phyloP scores from a whole-genome alignment of 805 yeast species.

The Candida namnaoensis region DNA sequence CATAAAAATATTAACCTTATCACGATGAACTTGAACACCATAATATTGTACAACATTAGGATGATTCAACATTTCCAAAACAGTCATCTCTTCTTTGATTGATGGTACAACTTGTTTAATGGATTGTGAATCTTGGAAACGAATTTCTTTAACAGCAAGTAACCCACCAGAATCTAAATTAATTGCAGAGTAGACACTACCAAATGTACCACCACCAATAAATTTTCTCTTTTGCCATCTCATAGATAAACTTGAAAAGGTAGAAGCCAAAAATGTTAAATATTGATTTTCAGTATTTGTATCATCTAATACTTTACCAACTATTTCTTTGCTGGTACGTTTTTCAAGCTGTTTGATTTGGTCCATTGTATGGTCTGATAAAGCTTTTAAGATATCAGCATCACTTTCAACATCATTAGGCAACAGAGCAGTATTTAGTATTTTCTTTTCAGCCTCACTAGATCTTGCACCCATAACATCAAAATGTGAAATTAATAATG shows the following conservation, averaged over 20 bases:
- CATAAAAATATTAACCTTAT: conserved; percentile 92
- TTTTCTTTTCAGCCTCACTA: conserved; percentile 45
- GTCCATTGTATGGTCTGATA: conserved; percentile 60
- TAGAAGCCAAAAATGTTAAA: conserved; percentile 77
- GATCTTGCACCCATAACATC: conserved; percentile 98
- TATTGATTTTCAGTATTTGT: conserved; percentile 82
- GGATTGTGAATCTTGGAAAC: conserved; percentile 81
- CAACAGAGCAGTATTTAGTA: conserved; percentile 26
- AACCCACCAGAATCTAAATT: conserved; percentile 93
- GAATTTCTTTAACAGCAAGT: conserved; percentile 94
- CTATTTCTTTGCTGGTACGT: conserved; percentile 32
- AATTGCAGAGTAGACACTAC: conserved; percentile 86
- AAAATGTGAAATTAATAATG: conserved; percentile 86
- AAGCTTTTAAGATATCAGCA: conserved; percentile 42
- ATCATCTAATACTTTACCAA: conserved; percentile 87
- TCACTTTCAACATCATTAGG: conserved; percentile 43
- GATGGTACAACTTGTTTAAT: conserved; percentile 79
- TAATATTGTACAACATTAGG: conserved; percentile 95
- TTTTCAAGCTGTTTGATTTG: conserved; percentile 59
- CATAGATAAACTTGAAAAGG: conserved; percentile 81
- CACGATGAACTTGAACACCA: conserved; percentile 96
- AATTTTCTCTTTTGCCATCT: conserved; percentile 96
- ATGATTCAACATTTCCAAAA: conserved; percentile 87
- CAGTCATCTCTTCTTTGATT: conserved; percentile 94
- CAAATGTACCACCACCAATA: conserved; percentile 94